These are phyloP conservation scores for Prunus yedoensis DNA, from an alignment of 331 rosid species.

Conservation along the genomic window DNA sequence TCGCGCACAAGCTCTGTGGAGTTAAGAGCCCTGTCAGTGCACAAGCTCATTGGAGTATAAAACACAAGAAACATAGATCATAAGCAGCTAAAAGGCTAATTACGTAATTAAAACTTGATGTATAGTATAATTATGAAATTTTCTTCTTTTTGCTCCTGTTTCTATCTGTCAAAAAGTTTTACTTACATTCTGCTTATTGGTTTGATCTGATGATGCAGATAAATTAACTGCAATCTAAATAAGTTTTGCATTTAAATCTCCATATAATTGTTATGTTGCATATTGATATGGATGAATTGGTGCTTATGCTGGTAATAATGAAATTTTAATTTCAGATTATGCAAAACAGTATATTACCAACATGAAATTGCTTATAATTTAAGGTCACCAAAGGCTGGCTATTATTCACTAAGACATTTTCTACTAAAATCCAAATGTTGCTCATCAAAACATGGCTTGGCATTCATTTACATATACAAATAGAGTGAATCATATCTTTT, in stretches of 20 bases:
- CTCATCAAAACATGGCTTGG: no score
- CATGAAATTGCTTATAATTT: neutral
- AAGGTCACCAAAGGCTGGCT: no score
- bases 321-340: no score
- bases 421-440: no score
- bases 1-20: constrained; percentile 69
- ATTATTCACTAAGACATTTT: no score
- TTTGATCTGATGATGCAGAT: neutral
- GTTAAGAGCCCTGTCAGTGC: constrained; percentile 45
- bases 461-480: no score
- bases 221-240: neutral
- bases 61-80: constrained; percentile 39
- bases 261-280: neutral
- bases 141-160: neutral
- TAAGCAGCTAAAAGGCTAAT: constrained; percentile 4
- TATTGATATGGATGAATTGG: neutral
- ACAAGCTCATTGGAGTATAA: constrained; percentile 30
- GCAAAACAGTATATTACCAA: neutral
- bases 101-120: constrained; percentile 28
- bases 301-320: no score
- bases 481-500: no score
- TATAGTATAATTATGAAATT: constrained; percentile 9
- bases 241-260: neutral
- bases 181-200: neutral
- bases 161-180: neutral